Evolutionary conservation across 1,284 basidiomycete species (phyloP), one percentile per base, ranked within the genome.

Genomic region (Ustilago curta): DNA sequence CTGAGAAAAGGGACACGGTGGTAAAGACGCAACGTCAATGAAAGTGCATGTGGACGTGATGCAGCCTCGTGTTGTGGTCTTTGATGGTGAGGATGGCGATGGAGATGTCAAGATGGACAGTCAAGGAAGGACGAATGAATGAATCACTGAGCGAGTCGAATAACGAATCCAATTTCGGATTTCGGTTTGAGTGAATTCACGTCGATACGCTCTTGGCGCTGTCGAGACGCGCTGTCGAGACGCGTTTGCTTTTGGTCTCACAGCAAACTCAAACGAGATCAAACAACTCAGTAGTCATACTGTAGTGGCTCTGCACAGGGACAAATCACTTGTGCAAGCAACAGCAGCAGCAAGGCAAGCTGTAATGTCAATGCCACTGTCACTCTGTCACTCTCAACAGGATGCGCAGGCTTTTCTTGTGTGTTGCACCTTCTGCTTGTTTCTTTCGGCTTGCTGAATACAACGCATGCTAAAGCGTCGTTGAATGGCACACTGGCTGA

Each of bases 101-200:
- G 44, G 27, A 31, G 25, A 23, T 37, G 35, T 14, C 16, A 14
- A 37, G 35, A 39, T 23, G 21, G n/a, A 31, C 27, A 32, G 5
- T 16, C 25, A 37, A 39, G 8, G 16, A 18, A 25, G 35, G 18
- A 21, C 8, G 37, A 25, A n/a, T n/a, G n/a, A n/a, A n/a, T n/a
- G n/a, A n/a, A n/a, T n/a, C n/a, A n/a, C 12, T 21, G 25, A n/a
- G 21, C 21, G 48, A 11, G 14, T n/a, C 37, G 19, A 35, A 40
- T 31, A 50, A 27, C 12, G 35, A 37, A 21, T 12, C 19, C 3
- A 35, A 50, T 35, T 50, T 50, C 48, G 48, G 48, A 35, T 37
- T 37, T 14, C 48, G 48, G 48, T 37, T 32, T 37, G 14, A 12
- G 4, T n/a, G 35, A 37, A 3, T 37, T 37, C 35, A 37, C 35